phyloP scores from a whole-genome alignment of 108 stramenopile genomes.

The Cyclotella baltica region DNA sequence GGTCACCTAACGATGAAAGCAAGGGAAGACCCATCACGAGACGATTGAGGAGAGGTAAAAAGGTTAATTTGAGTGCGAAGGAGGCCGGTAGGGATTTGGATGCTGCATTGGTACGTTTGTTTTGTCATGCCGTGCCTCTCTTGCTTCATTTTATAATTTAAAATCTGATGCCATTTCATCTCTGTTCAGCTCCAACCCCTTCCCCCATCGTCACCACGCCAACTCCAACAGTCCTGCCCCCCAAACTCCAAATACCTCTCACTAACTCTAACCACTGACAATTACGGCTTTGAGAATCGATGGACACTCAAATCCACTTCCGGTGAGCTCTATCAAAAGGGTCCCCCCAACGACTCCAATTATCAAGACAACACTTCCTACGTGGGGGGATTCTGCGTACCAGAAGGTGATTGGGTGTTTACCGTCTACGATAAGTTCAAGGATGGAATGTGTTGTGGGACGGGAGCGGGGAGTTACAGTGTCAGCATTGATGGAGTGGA shows the following conservation, averaged over 20 bases:
- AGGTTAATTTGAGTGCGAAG: too few relatives aligned
- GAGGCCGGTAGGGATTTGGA: too few relatives aligned
- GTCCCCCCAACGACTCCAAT: conserved; percentile 31
- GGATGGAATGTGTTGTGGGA: conserved; percentile 33
- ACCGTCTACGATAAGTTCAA: conserved; percentile 33
- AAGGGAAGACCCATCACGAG: too few relatives aligned
- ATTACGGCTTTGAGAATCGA: conserved; percentile 34
- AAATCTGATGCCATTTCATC: neutral
- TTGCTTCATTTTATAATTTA: neutral
- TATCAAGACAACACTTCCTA: conserved; percentile 17
- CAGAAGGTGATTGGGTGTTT: conserved; percentile 24
- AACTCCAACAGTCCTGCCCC: neutral
- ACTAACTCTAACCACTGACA: conserved; percentile 20
- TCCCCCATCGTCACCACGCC: neutral
- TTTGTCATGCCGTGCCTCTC: neutral
- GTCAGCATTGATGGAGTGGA: conserved; percentile 17
- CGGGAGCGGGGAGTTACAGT: conserved; percentile 20
- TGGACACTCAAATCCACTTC: conserved; percentile 15
- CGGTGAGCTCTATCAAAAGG: conserved; percentile 7
- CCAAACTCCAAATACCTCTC: conserved; percentile 20
- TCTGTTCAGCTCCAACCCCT: neutral
- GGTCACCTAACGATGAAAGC: neutral
- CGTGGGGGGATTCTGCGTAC: conserved; percentile 34
- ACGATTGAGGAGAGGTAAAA: too few relatives aligned
- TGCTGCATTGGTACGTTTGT: too few relatives aligned